Percentiles rank a stretch among this genome's conserved stretches.
Evolutionary conservation across 768 basidiomycete species (phyloP).

Genomic region (Lentinula guzmanii): DNA sequence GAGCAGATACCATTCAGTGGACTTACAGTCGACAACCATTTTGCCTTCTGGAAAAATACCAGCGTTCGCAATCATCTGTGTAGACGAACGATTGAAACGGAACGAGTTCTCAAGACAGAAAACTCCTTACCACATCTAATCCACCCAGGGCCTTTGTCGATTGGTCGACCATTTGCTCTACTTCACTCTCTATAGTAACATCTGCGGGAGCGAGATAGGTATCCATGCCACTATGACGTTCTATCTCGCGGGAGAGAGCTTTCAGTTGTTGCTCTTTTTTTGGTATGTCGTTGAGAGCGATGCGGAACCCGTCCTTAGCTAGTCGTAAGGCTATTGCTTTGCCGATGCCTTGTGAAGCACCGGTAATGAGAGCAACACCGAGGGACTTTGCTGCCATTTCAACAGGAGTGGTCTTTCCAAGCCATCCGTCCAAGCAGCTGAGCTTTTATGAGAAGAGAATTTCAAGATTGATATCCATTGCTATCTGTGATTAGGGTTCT

Average conservation of each 20-base stretch:
- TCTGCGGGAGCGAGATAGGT: constrained; percentile 16
- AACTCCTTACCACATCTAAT: constrained; percentile 26
- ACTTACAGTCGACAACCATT: not conserved
- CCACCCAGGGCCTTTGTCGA: constrained; percentile 20
- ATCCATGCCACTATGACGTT: not conserved
- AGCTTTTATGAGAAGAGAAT: no score
- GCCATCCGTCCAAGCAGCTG: not conserved
- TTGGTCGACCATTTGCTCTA: constrained; percentile 22
- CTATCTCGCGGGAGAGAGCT: not conserved
- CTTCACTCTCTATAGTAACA: constrained; percentile 24
- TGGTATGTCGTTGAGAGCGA: constrained; percentile 26
- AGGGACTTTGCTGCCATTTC: not conserved
- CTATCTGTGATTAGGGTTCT: no score
- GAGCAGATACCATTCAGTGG: not conserved
- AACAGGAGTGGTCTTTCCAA: not conserved
- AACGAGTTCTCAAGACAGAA: not conserved
- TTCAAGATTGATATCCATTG: no score
- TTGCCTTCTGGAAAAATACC: constrained; percentile 6
- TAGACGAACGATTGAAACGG: not conserved
- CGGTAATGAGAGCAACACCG: constrained; percentile 30
- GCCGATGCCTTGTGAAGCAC: constrained; percentile 32
- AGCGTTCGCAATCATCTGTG: constrained; percentile 21
- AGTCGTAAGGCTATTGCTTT: constrained; percentile 30
- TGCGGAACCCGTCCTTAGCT: constrained; percentile 29
- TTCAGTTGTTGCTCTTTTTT: not conserved